Percentiles rank a stretch among this genome's conserved stretches.
phyloP scores from a whole-genome alignment of 2,329 filamentous ascomycete species.

The Chaetomium sp. region DNA sequence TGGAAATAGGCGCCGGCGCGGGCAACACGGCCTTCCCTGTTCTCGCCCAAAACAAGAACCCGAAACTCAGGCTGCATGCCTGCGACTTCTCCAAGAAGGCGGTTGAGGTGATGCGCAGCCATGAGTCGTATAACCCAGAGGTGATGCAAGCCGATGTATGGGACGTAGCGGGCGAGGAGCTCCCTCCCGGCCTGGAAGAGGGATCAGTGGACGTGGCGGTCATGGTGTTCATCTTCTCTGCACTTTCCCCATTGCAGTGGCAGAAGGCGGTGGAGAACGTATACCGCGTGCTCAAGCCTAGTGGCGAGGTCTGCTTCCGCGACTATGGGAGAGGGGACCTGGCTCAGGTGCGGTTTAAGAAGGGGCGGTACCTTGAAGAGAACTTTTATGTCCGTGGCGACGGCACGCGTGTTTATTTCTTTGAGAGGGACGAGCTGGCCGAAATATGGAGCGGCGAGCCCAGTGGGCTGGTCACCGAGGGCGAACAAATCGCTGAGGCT shows the following conservation, averaged over 20 bases:
- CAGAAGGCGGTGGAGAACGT: constrained; percentile 73
- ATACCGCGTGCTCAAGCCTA: constrained; percentile 76
- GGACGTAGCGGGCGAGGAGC: constrained; percentile 68
- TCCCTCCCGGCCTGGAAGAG: constrained; percentile 71
- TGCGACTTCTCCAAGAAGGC: constrained; percentile 96
- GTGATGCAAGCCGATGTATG: constrained; percentile 87
- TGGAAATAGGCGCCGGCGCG: constrained; percentile 92
- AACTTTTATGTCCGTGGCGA: constrained; percentile 97
- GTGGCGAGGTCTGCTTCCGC: constrained; percentile 88
- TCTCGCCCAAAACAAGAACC: constrained; percentile 75
- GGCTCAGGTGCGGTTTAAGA: constrained; percentile 95
- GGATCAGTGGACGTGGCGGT: constrained; percentile 86
- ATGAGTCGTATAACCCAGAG: constrained; percentile 66
- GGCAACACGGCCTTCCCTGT: constrained; percentile 96
- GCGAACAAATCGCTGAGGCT: constrained; percentile 5
- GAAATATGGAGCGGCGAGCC: constrained; percentile 63
- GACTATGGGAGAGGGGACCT: constrained; percentile 95
- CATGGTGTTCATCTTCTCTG: constrained; percentile 96
- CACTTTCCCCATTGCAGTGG: constrained; percentile 82
- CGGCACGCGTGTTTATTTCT: constrained; percentile 95
- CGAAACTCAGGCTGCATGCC: constrained; percentile 74
- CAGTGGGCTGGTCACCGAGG: constrained; percentile 19
- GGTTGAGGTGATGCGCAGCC: constrained; percentile 81
- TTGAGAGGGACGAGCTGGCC: constrained; percentile 76
- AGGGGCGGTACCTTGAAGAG: constrained; percentile 86